Conservation (phyloP, 768 basidiomycete genomes). For the Asterophora lycoperdoides region DNA sequence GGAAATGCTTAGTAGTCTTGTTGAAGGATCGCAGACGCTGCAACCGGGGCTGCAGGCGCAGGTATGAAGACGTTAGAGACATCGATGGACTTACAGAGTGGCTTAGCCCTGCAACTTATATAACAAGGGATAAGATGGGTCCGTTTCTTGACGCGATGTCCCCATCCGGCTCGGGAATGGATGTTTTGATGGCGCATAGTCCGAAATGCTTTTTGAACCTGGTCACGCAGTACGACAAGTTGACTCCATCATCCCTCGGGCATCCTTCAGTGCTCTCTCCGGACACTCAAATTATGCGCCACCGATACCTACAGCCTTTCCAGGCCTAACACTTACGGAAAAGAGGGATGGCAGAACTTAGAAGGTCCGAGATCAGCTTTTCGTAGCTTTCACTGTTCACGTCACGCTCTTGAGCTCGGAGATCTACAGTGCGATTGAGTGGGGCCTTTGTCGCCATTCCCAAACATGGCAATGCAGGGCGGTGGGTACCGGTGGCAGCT, state of each 20-base stretch:
- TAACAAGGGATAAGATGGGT: not conserved
- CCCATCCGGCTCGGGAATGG: not conserved
- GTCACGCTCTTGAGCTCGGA: not conserved
- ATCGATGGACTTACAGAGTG: conserved; percentile 3
- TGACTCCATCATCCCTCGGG: not conserved
- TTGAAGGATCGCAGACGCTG: conserved; percentile 13
- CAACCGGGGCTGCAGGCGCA: conserved; percentile 8
- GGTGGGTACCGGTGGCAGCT: not conserved
- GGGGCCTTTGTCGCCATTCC: not conserved
- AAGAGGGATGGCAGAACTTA: not conserved
- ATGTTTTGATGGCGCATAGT: not conserved
- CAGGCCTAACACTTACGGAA: not conserved
- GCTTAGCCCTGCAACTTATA: not conserved
- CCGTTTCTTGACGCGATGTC: conserved; percentile 1
- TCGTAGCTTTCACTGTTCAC: not conserved
- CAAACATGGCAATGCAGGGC: not conserved
- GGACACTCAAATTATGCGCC: not conserved
- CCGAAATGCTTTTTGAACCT: conserved; percentile 2
- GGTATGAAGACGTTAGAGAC: conserved; percentile 3
- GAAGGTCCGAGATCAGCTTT: not conserved
- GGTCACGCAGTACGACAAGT: not conserved
- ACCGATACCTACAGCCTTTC: not conserved
- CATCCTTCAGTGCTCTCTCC: not conserved
- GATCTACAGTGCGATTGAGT: not conserved
- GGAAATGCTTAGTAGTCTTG: conserved; percentile 7